A percentile compares a stretch with the other conserved stretches of the same genome.
Evolutionary conservation across 2,329 filamentous ascomycete species (phyloP).

Genomic region (Pseudocercospora pini-densiflorae): DNA sequence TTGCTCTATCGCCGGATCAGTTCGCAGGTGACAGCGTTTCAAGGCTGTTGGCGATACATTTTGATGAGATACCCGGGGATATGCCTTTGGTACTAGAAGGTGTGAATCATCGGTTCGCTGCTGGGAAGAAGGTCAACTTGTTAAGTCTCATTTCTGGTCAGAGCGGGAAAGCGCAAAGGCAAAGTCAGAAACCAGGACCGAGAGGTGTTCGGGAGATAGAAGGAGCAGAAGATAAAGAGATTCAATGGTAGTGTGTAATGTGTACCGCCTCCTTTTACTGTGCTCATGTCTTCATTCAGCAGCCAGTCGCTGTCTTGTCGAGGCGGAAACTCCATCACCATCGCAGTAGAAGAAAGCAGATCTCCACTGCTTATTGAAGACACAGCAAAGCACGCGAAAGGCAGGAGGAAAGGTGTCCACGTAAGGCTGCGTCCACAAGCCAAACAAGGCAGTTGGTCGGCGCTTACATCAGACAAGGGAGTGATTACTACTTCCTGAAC

Average conservation of each 20-base stretch:
- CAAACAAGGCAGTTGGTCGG: background rate
- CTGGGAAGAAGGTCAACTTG: slow-evolving; percentile 15
- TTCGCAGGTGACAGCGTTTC: slow-evolving; percentile 18
- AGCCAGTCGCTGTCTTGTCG: background rate
- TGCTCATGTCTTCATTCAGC: background rate
- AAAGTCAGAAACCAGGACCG: background rate
- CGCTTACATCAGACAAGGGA: slow-evolving; percentile 1
- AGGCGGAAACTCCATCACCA: background rate
- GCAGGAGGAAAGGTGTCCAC: no score
- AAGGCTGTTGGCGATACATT: slow-evolving; percentile 20
- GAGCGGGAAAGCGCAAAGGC: background rate
- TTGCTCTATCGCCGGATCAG: slow-evolving; percentile 10
- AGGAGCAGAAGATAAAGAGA: slow-evolving; percentile 1
- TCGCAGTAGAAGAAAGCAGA: background rate
- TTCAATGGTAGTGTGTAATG: slow-evolving; percentile 11
- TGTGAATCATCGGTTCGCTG: slow-evolving; percentile 22
- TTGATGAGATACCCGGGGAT: slow-evolving; percentile 23
- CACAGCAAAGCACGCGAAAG: no score
- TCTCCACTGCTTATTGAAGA: background rate
- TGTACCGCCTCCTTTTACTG: background rate
- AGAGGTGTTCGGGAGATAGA: slow-evolving; percentile 8
- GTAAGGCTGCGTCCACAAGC: background rate
- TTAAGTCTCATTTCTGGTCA: slow-evolving; percentile 6
- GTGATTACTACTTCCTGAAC: background rate
- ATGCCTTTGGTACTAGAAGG: slow-evolving; percentile 19